A percentile compares a stretch with the other conserved stretches of the same genome.
These are phyloP conservation scores for Proliferodiscus dingleyae DNA, from an alignment of 2,329 filamentous ascomycete species.

Conservation along the genomic window DNA sequence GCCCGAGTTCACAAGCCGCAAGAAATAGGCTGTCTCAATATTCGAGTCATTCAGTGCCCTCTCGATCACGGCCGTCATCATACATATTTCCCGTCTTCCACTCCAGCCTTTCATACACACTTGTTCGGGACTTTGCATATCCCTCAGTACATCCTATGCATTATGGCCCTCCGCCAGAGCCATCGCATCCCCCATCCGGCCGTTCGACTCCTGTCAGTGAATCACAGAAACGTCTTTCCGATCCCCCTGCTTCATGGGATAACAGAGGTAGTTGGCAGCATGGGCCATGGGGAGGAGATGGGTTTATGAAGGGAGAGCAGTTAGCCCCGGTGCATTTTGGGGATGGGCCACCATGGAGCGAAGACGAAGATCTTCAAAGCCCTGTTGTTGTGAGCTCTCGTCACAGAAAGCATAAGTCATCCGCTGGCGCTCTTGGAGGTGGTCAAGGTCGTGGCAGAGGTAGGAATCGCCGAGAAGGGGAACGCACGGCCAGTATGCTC, in stretches of 20 bases:
- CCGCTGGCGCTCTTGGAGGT: constrained; percentile 43
- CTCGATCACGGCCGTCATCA: constrained; percentile 74
- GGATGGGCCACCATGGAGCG: constrained; percentile 88
- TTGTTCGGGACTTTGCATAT: constrained; percentile 96
- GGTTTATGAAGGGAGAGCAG: constrained; percentile 60
- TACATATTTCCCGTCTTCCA: constrained; percentile 77
- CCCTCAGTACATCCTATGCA: constrained; percentile 77
- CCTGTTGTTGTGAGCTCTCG: constrained; percentile 78
- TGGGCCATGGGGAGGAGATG: constrained; percentile 33
- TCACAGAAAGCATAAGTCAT: constrained; percentile 81
- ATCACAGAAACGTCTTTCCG: constrained; percentile 69
- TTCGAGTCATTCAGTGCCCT: constrained; percentile 62
- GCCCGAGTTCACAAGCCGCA: constrained; percentile 70
- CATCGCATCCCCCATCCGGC: constrained; percentile 65
- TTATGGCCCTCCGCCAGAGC: constrained; percentile 82
- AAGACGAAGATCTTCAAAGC: constrained; percentile 91
- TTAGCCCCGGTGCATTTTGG: constrained; percentile 78
- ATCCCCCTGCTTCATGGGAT: constrained; percentile 74
- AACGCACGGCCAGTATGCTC: constrained; percentile 39
- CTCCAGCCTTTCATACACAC: constrained; percentile 80
- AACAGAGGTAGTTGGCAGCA: constrained; percentile 55
- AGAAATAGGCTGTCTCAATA: constrained; percentile 82
- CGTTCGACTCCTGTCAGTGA: constrained; percentile 83
- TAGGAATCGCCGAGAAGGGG: constrained; percentile 39
- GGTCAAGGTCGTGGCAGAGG: constrained; percentile 38